phyloP scores from a whole-genome alignment of 768 basidiomycete genomes.

The Tricholoma terreum region DNA sequence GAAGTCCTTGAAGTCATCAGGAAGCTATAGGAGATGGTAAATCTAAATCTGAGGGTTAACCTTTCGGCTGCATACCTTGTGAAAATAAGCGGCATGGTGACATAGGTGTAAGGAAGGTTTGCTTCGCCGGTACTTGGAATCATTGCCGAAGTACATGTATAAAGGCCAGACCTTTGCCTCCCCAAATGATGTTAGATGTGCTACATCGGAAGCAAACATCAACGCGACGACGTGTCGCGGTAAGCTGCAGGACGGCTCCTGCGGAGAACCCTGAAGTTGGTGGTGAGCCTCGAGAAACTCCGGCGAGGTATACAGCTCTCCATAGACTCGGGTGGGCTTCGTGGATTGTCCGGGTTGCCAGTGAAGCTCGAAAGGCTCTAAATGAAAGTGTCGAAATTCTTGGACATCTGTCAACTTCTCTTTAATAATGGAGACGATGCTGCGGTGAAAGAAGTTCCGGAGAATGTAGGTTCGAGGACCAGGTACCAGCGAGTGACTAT shows the following conservation, averaged over 20 bases:
- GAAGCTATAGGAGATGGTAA: slow-evolving; percentile 1
- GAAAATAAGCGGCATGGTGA: slow-evolving; percentile 15
- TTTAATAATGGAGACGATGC: slow-evolving; percentile 5
- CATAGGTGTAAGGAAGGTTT: slow-evolving; percentile 6
- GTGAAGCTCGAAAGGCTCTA: slow-evolving; percentile 1
- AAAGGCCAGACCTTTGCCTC: slow-evolving; percentile 24
- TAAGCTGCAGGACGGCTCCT: slow-evolving; percentile 9
- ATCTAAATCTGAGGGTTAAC: too few species aligned
- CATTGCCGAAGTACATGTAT: slow-evolving; percentile 21
- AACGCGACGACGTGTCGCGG: slow-evolving; percentile 15
- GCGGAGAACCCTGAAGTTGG: not conserved
- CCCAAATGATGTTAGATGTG: slow-evolving; percentile 30
- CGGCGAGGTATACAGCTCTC: slow-evolving; percentile 9
- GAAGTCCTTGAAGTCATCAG: slow-evolving; percentile 7
- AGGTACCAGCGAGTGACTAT: slow-evolving; percentile 11
- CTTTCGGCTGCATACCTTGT: slow-evolving; percentile 23
- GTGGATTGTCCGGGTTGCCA: slow-evolving; percentile 6
- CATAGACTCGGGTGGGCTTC: not conserved
- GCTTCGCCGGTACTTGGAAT: slow-evolving; percentile 20
- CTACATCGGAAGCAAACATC: slow-evolving; percentile 32
- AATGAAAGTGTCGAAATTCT: not conserved
- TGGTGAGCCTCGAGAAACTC: slow-evolving; percentile 1
- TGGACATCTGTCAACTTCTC: not conserved
- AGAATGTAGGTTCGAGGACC: not conserved
- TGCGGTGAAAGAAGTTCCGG: slow-evolving; percentile 17